Base-by-base conservation (phyloP, 805 yeast species). In the Metschnikowia borealis region DNA sequence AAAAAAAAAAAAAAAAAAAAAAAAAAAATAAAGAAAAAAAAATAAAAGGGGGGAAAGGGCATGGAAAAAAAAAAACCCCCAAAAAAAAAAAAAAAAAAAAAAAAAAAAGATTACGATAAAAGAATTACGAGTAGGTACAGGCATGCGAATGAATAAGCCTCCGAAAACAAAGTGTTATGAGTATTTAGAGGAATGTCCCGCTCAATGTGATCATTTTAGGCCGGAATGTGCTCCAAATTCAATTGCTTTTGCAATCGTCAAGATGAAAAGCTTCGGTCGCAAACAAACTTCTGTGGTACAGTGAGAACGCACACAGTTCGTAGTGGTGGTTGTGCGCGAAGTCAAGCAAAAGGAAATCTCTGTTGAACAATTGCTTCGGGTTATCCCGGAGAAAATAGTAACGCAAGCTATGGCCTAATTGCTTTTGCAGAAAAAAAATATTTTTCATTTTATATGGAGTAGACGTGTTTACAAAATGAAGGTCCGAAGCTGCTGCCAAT, bases 51-150 rank as follows among this genome's bases (percentile, higher is more conserved):
- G n/a, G n/a, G n/a, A n/a, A n/a, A n/a, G n/a, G n/a, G n/a, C n/a
- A n/a, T n/a, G n/a, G n/a, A n/a, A n/a, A n/a, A n/a, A n/a, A n/a
- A n/a, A n/a, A n/a, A n/a, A n/a, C n/a, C n/a, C n/a, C n/a, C n/a
- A 38, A 38, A 46, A 38, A 31, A 37, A 38, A 46, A 38, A 38
- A 46, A 38, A 31, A 37, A 38, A 46, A 38, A 38, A 46, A 38
- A 32, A 32, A n/a, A 46, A 46, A 38, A 20, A 23, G 17, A 32
- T 38, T 33, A 42, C 45, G 45, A 42, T 42, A n/a, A 21, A 39
- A 31, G 35, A 21, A 39, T 23, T 38, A 38, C 46, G 46, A 46
- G 33, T 17, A 38, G 32, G 46, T 38, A 32, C 44, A 46, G 32
- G 36, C 23, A 34, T 34, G 46, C 38, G 38, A 21, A 33, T 18